Conservation (phyloP, 441 rosid genomes). For the Pelargonium fulgidum region DNA sequence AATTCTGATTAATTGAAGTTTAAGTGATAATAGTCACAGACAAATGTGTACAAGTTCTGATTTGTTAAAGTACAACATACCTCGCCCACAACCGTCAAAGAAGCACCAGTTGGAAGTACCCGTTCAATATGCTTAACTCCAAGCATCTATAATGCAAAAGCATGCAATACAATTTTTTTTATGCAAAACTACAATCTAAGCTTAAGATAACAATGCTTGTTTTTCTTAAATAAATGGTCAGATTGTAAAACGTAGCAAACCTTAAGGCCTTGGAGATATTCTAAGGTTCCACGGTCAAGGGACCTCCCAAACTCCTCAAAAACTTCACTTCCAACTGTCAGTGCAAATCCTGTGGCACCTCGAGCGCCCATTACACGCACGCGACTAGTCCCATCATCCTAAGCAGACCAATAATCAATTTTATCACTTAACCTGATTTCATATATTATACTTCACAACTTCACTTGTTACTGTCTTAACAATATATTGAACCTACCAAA, state of each 20-base stretch:
- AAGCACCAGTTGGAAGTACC: conserved; percentile 84
- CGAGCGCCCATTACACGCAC: conserved; percentile 76
- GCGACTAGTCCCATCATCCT: conserved; percentile 86
- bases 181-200: conserved; percentile 9
- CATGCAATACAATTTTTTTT: background rate
- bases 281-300: conserved; percentile 83
- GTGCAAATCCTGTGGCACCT: conserved; percentile 76
- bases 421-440: conserved; percentile 10
- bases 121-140: conserved; percentile 94
- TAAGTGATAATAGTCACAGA: too few relatives aligned
- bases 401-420: conserved; percentile 11
- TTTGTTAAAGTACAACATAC: conserved; percentile 30
- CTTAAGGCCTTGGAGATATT: conserved; percentile 93
- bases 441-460: background rate
- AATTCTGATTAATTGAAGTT: background rate
- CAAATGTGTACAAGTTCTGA: too few relatives aligned
- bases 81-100: conserved; percentile 93
- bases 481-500: conserved; percentile 37
- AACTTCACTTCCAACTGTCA: conserved; percentile 80
- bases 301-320: conserved; percentile 95
- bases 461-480: background rate
- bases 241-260: conserved; percentile 31
- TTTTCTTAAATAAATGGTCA: conserved; percentile 9
- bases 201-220: conserved; percentile 3
- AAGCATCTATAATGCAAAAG: conserved; percentile 63